Evolutionary conservation across 2,329 filamentous ascomycete species (phyloP).

Genomic region (Beauveria brongniartii): DNA sequence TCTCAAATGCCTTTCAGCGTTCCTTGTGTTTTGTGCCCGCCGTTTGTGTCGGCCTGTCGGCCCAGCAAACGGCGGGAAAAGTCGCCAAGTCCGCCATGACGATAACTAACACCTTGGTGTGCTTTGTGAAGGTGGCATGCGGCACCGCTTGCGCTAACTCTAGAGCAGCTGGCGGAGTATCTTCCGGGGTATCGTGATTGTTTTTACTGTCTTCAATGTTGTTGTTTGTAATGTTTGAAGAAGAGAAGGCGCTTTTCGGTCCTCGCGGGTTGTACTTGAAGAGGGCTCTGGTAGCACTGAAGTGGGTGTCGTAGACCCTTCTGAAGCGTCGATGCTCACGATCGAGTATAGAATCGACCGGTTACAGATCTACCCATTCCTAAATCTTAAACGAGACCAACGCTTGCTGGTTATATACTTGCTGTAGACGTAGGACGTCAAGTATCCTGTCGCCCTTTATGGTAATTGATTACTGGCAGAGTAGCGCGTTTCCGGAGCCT

Average conservation of each 20-base stretch:
- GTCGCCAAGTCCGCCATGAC: constrained; percentile 21
- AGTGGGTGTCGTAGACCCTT: background rate
- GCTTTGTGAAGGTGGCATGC: constrained; percentile 18
- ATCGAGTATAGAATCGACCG: background rate
- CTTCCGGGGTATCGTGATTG: too few species aligned
- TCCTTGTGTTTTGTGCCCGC: too few species aligned
- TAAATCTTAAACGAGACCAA: background rate
- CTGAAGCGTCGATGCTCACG: background rate
- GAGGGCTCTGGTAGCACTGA: background rate
- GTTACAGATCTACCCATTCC: too few species aligned
- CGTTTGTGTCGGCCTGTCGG: too few species aligned
- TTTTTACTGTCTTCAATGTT: too few species aligned
- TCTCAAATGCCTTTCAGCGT: too few species aligned
- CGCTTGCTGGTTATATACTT: background rate
- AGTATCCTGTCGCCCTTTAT: background rate
- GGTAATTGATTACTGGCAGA: background rate
- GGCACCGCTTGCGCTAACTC: background rate
- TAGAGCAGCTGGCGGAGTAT: background rate
- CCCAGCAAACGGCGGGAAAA: constrained; percentile 12
- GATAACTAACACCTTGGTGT: constrained; percentile 21
- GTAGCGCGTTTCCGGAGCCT: background rate
- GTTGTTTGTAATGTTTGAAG: background rate
- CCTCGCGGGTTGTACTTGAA: background rate
- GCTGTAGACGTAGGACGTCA: background rate
- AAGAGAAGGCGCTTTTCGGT: background rate